Evolutionary conservation across 176 grass and related monocot species (phyloP).

Genomic region (Oryza coarctata): DNA sequence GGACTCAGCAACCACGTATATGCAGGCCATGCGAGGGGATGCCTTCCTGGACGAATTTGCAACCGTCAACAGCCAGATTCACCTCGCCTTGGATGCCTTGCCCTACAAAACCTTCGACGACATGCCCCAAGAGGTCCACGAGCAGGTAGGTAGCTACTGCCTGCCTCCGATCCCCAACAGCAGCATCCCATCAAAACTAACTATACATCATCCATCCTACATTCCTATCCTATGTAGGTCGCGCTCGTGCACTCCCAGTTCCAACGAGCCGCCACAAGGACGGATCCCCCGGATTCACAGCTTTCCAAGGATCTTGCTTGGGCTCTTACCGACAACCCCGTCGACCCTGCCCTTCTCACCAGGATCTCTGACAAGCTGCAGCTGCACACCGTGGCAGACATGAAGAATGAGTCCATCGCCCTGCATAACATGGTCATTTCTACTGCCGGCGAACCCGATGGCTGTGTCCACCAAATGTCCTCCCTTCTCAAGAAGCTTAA

Average conservation of each 20-base stretch:
- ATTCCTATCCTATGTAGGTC: too few species aligned
- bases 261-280: conserved; percentile 53
- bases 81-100: conserved; percentile 52
- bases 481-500: conserved; percentile 85
- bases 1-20: too few species aligned
- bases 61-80: conserved; percentile 57
- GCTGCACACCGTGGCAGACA: conserved; percentile 70
- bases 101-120: conserved; percentile 56
- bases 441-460: conserved; percentile 64
- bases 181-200: too few species aligned
- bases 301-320: conserved; percentile 56
- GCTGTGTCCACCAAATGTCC: conserved; percentile 71
- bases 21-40: conserved; percentile 61
- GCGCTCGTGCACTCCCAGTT: conserved; percentile 85
- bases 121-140: conserved; percentile 78
- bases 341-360: conserved; percentile 41
- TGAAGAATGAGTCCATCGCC: conserved; percentile 82
- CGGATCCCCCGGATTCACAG: conserved; percentile 48
- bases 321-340: conserved; percentile 41
- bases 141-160: conserved; percentile 64
- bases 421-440: conserved; percentile 88
- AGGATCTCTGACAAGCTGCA: conserved; percentile 84
- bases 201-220: too few species aligned
- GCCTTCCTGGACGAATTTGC: conserved; percentile 43
- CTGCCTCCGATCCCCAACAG: neutral